Evolutionary conservation across 345 rosid species (phyloP).

Genomic region (Rhodomyrtus tomentosa): DNA sequence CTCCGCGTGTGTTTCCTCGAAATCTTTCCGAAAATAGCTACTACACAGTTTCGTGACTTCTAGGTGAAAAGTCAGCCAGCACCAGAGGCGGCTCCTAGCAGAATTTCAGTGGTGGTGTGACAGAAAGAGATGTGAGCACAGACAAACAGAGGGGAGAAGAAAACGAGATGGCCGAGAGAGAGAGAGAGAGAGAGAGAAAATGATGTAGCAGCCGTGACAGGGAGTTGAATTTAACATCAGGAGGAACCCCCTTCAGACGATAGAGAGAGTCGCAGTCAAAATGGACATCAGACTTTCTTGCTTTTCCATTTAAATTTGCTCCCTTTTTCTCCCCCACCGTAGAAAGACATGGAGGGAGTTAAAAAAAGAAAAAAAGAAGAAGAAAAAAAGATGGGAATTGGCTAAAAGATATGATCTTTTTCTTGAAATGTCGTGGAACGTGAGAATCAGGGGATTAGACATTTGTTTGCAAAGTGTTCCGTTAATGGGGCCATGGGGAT

Average conservation of each 20-base stretch:
- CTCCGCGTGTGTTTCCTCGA: background rate
- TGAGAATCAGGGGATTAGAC: background rate
- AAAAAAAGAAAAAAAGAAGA: too few relatives aligned
- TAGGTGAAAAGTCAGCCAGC: background rate
- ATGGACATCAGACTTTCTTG: background rate
- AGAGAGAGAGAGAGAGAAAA: slow-evolving; percentile 23
- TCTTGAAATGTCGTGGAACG: background rate
- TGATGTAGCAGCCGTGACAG: slow-evolving; percentile 28
- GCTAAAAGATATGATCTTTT: background rate
- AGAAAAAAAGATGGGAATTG: background rate
- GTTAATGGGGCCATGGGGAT: slow-evolving; percentile 20
- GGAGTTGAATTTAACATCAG: slow-evolving; percentile 37
- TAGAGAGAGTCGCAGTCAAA: background rate
- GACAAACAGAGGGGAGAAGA: background rate
- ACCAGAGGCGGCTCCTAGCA: background rate
- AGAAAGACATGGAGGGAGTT: background rate
- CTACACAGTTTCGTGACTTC: background rate
- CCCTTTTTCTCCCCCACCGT: background rate
- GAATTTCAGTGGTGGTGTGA: background rate
- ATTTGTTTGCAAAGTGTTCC: slow-evolving; percentile 1
- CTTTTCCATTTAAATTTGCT: background rate
- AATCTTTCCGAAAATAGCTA: background rate
- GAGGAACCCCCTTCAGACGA: slow-evolving; percentile 6
- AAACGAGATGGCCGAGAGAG: slow-evolving; percentile 2
- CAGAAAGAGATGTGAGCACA: background rate